Conservation (phyloP, 805 yeast genomes). For the Pichia ethanolica region DNA sequence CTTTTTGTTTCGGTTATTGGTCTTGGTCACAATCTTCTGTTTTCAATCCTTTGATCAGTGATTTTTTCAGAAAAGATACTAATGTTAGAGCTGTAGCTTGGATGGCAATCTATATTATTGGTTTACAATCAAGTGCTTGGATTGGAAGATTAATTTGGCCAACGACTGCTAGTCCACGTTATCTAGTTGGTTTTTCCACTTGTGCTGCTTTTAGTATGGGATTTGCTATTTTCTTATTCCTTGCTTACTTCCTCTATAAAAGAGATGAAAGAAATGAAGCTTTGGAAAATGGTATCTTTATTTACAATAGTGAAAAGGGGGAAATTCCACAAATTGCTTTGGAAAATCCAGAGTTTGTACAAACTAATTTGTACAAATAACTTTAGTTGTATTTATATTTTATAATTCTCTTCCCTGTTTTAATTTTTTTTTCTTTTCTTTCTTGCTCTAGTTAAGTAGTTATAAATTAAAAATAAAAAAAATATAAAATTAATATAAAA, state of each 20-base stretch:
- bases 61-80: conserved; percentile 49
- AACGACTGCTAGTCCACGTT: conserved; percentile 53
- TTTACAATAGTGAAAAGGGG: conserved; percentile 31
- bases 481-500: too few relatives aligned
- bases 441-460: too few relatives aligned
- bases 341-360: background rate
- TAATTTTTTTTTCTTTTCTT: too few relatives aligned
- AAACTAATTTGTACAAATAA: background rate
- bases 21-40: conserved; percentile 61
- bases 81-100: conserved; percentile 49
- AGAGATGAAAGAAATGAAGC: conserved; percentile 42
- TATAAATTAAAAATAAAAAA: too few relatives aligned
- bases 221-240: conserved; percentile 16
- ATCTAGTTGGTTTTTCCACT: conserved; percentile 44
- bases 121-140: conserved; percentile 33
- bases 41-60: conserved; percentile 50
- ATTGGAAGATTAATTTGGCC: conserved; percentile 30
- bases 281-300: conserved; percentile 39
- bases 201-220: conserved; percentile 32
- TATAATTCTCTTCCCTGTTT: background rate
- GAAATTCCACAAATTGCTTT: conserved; percentile 1
- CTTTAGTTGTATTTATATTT: background rate
- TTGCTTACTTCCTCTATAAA: conserved; percentile 36
- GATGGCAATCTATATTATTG: conserved; percentile 48
- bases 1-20: conserved; percentile 50